phyloP scores from a whole-genome alignment of 345 rosid species.

The Acer saccharum region DNA sequence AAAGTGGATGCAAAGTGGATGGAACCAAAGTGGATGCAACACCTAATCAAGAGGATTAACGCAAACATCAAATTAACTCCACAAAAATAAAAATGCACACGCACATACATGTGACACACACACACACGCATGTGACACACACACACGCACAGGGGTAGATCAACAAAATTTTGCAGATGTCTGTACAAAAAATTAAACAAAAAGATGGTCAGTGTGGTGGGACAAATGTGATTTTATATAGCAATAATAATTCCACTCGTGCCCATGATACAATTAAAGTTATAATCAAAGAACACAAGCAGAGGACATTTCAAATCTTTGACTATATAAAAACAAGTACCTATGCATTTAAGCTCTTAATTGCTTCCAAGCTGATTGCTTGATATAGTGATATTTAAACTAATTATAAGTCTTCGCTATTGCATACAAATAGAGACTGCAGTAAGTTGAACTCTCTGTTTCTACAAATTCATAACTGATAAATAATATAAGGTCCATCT shows the following conservation, averaged over 20 bases:
- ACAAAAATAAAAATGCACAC: neutral
- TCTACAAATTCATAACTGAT: neutral
- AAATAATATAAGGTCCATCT: neutral
- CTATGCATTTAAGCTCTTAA: too few relatives aligned
- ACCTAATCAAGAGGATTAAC: neutral
- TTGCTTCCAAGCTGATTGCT: too few relatives aligned
- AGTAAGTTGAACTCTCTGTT: neutral
- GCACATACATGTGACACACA: neutral
- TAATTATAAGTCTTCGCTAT: neutral
- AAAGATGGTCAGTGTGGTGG: too few relatives aligned
- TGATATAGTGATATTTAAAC: too few relatives aligned
- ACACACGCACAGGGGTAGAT: neutral
- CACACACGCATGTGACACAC: neutral
- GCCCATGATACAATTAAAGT: too few relatives aligned
- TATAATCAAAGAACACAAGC: too few relatives aligned
- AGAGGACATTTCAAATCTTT: too few relatives aligned
- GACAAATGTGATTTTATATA: too few relatives aligned
- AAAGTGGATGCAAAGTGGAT: neutral
- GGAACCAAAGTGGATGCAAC: neutral
- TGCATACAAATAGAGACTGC: neutral
- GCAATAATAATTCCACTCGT: too few relatives aligned
- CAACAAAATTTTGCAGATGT: neutral
- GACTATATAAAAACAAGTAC: too few relatives aligned
- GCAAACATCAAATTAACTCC: neutral
- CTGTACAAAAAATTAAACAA: too few relatives aligned